A percentile compares a stretch with the other conserved stretches of the same genome.
Evolutionary conservation across 306 rosid species (phyloP).

Genomic region (Leucaena leucocephala): DNA sequence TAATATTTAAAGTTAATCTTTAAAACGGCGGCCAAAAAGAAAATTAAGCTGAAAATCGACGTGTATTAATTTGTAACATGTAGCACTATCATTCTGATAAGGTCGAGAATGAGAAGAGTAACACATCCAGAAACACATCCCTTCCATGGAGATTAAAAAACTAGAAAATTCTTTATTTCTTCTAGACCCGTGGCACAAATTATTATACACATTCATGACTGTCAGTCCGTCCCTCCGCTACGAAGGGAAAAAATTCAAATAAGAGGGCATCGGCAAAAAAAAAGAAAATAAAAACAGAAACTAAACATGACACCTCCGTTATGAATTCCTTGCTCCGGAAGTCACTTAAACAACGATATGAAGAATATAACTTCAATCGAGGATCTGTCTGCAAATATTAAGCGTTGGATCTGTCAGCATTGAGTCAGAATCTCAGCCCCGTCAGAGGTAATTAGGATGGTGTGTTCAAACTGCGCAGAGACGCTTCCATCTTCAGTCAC

Average conservation of each 20-base stretch:
- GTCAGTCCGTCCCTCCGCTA: background rate
- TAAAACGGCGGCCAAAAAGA: background rate
- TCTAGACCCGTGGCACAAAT: background rate
- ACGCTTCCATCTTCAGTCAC: constrained; percentile 89
- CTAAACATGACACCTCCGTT: constrained; percentile 36
- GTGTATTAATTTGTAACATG: background rate
- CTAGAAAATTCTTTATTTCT: background rate
- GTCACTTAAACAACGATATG: constrained; percentile 35
- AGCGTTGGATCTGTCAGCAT: constrained; percentile 50
- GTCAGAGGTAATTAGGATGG: constrained; percentile 71
- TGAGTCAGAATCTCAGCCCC: constrained; percentile 88
- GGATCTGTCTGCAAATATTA: constrained; percentile 19
- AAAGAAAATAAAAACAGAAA: no score
- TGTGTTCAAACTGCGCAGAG: constrained; percentile 96
- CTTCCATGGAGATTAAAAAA: background rate
- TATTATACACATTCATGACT: background rate
- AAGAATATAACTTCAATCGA: constrained; percentile 6
- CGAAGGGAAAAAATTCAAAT: background rate
- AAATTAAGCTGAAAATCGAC: background rate
- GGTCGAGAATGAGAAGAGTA: background rate
- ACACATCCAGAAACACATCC: background rate
- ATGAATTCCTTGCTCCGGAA: constrained; percentile 27
- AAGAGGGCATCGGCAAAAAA: constrained; percentile 9
- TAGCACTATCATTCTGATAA: background rate
- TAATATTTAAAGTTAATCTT: background rate